phyloP scores from a whole-genome alignment of 768 basidiomycete species.

The Termitomyces sp. region DNA sequence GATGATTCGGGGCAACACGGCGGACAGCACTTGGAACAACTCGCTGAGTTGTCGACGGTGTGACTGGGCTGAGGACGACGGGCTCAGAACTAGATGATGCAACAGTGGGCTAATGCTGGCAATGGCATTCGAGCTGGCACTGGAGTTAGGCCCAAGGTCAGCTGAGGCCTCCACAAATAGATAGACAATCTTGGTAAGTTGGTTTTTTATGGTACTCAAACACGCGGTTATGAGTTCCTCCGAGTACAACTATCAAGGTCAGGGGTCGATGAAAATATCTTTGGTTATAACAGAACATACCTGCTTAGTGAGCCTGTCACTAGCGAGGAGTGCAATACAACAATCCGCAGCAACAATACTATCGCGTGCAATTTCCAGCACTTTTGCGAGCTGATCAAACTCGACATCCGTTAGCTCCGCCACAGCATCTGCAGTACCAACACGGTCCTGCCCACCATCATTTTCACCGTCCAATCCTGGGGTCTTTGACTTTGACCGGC shows the following conservation, averaged over 20 bases:
- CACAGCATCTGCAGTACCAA: slow-evolving; percentile 13
- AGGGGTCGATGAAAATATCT: neutral
- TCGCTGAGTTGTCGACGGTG: slow-evolving; percentile 54
- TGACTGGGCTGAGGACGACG: slow-evolving; percentile 25
- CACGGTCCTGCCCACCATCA: slow-evolving; percentile 22
- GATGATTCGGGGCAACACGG: slow-evolving; percentile 71
- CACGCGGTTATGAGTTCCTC: slow-evolving; percentile 88
- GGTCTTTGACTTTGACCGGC: slow-evolving; percentile 40
- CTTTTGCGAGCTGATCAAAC: slow-evolving; percentile 43
- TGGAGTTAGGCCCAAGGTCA: slow-evolving; percentile 20
- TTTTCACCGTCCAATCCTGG: slow-evolving; percentile 27
- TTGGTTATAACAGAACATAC: slow-evolving; percentile 28
- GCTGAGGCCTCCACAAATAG: slow-evolving; percentile 76
- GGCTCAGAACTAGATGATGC: slow-evolving; percentile 43
- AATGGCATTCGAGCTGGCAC: slow-evolving; percentile 21
- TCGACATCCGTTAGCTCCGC: slow-evolving; percentile 37
- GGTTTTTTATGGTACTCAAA: slow-evolving; percentile 72
- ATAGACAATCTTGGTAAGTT: slow-evolving; percentile 74
- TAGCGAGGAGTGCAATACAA: slow-evolving; percentile 69
- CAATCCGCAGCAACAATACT: slow-evolving; percentile 83
- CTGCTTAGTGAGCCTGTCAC: slow-evolving; percentile 82
- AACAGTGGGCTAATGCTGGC: slow-evolving; percentile 44
- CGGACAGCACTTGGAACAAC: slow-evolving; percentile 66
- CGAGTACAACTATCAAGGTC: slow-evolving; percentile 67
- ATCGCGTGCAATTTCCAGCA: slow-evolving; percentile 61